These are phyloP conservation scores for Rhodomyrtus psidioides DNA, from an alignment of 441 rosid species.

Conservation along the genomic window DNA sequence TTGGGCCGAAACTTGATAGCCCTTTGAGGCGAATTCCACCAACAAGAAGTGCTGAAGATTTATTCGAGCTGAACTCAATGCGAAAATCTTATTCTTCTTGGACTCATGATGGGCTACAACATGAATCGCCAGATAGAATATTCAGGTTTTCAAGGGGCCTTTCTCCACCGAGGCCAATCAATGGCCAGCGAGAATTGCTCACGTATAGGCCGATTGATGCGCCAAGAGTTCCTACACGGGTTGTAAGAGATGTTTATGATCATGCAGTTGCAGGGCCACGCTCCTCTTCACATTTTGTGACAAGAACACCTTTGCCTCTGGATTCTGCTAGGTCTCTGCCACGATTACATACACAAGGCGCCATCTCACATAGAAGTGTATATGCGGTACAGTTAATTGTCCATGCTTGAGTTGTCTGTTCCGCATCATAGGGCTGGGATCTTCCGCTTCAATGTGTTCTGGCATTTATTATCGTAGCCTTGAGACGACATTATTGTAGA, in stretches of 20 bases:
- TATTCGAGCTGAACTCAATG: constrained; percentile 2
- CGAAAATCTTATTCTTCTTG: constrained; percentile 14
- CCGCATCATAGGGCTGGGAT: background rate
- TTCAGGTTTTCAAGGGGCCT: constrained; percentile 6
- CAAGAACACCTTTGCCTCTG: constrained; percentile 7
- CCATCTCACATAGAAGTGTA: constrained; percentile 10
- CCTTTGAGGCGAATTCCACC: constrained; percentile 5
- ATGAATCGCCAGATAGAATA: constrained; percentile 21
- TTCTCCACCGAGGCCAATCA: constrained; percentile 17
- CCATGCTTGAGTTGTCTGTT: background rate
- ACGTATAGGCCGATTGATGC: constrained; percentile 7
- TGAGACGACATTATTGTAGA: background rate
- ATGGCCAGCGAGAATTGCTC: constrained; percentile 9
- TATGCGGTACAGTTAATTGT: constrained; percentile 20
- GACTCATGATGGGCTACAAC: constrained; percentile 7
- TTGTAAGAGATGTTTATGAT: constrained; percentile 11
- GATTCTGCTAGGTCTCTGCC: constrained; percentile 9
- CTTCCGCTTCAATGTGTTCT: background rate
- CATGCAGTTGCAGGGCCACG: constrained; percentile 16
- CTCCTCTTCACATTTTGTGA: constrained; percentile 2
- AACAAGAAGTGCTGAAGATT: constrained; percentile 10
- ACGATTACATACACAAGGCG: constrained; percentile 12
- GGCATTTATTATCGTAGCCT: background rate
- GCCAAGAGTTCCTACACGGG: constrained; percentile 5
- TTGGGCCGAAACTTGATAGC: constrained; percentile 8